Evolutionary conservation across 257 asterid species (phyloP), one percentile per base, ranked within the genome.

Genomic region (Solanum etuberosum): DNA sequence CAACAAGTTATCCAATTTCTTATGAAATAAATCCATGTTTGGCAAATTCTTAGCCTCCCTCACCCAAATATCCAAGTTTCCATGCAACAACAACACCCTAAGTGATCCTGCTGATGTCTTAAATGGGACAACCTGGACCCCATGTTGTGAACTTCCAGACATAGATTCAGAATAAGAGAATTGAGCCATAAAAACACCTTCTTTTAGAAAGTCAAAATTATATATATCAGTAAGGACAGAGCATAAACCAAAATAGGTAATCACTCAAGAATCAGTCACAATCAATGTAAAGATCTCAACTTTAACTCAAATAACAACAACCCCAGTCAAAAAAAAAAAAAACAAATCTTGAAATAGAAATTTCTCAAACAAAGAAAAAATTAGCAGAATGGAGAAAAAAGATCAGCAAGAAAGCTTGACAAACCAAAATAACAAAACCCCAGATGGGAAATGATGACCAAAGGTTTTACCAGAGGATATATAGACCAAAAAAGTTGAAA

Each of bases 11-110:
- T 92, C 95, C 23, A 96, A 65, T 85, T 90, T 91, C 48, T 89
- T 93, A 89, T 93, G 95, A 31, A 95, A 87, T 71, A 91, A 83
- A 90, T 95, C 98, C 98, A 97, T 88, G 84, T 97, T 97, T 43
- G 98, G 99, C 15, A 97, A 94, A 73, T 97, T 94, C 32, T 68
- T 92, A 20, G 98, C 98, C 32, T 88, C 92, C 68, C 89, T 91
- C 65, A 97, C 98, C 95, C 92, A 93, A 85, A 97, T 94, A 89
- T 97, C 97, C 80, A 97, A 91, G 88, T 95, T 97, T 8, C 99
- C 99, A 84, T 97, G 99, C 76, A 97, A 77, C 83, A 95, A 86
- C 72, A 92, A 74, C 83, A 90, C 92, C 90, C 86, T 88, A 4
- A 91, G 83, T 2, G 98, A 91, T 31, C 80, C 94, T 6, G 90